These are phyloP conservation scores for Phytophthora podocarpi DNA, from an alignment of 352 stramenopile species.

Conservation along the genomic window DNA sequence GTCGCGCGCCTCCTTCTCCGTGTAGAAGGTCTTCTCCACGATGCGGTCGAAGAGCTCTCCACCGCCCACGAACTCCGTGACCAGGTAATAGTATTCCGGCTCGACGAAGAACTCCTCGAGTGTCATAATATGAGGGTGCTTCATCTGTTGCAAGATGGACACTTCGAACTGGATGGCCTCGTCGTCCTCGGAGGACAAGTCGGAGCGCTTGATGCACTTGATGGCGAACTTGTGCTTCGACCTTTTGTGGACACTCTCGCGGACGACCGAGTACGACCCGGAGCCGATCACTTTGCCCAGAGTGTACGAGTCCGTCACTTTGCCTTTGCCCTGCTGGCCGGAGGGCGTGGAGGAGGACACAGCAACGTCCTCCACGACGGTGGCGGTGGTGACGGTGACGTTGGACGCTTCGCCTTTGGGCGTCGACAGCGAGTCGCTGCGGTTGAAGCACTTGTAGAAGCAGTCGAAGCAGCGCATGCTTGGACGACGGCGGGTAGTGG, in stretches of 20 bases:
- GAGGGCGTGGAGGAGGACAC: constrained; percentile 25
- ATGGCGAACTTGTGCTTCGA: constrained; percentile 88
- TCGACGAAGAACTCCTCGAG: constrained; percentile 92
- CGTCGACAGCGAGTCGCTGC: constrained; percentile 23
- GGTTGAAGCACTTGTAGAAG: constrained; percentile 58
- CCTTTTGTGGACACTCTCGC: constrained; percentile 78
- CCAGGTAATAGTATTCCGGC: constrained; percentile 87
- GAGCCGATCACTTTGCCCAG: constrained; percentile 87
- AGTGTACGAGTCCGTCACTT: constrained; percentile 75
- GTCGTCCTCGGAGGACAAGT: constrained; percentile 79
- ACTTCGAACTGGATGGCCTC: constrained; percentile 82
- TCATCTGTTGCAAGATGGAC: constrained; percentile 82
- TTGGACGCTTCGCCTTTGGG: constrained; percentile 27
- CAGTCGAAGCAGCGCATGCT: constrained; percentile 75
- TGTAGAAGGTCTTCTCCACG: constrained; percentile 89
- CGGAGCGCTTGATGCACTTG: constrained; percentile 87
- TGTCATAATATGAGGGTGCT: constrained; percentile 92
- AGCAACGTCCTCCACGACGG: constrained; percentile 14
- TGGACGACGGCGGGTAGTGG: neutral
- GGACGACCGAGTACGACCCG: constrained; percentile 91
- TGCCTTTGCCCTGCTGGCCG: constrained; percentile 38
- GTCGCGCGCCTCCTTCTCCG: constrained; percentile 83
- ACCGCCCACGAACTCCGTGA: constrained; percentile 87
- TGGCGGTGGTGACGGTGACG: constrained; percentile 9
- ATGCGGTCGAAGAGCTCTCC: constrained; percentile 92